Evolutionary conservation across 768 basidiomycete species (phyloP).

Genomic region (Gloeopeniophorella convolvens): DNA sequence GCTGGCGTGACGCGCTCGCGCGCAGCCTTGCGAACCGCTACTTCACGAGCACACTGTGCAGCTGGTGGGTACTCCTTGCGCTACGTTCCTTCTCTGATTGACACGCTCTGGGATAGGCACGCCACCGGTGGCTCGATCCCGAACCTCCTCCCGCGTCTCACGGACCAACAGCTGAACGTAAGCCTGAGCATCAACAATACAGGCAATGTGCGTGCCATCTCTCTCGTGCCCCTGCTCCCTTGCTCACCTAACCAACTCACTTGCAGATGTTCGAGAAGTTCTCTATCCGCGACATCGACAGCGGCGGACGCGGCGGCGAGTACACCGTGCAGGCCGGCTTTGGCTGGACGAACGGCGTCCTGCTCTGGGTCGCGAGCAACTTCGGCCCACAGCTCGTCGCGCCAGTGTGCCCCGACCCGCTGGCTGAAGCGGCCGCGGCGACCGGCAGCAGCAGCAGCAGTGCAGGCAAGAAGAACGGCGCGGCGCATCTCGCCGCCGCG

Average conservation of each 20-base stretch:
- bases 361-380: constrained; percentile 65
- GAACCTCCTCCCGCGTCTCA: constrained; percentile 58
- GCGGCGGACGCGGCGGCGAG: constrained; percentile 76
- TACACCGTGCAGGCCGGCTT: constrained; percentile 82
- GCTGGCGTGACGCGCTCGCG: constrained; percentile 55
- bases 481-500: not conserved
- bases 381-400: constrained; percentile 55
- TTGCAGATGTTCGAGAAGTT: constrained; percentile 85
- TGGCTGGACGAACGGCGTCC: constrained; percentile 84
- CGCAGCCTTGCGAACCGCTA: constrained; percentile 84
- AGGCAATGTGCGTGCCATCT: constrained; percentile 54
- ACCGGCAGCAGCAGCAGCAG: not conserved
- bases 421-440: not conserved
- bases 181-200: constrained; percentile 60
- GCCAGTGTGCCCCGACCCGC: constrained; percentile 53
- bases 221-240: not conserved
- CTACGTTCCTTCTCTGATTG: not conserved
- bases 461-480: not conserved
- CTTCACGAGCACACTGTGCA: constrained; percentile 75
- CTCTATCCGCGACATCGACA: constrained; percentile 70
- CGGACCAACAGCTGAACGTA: constrained; percentile 62
- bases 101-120: constrained; percentile 40
- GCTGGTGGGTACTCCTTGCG: constrained; percentile 52
- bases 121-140: constrained; percentile 85
- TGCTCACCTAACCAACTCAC: not conserved